Percentiles rank a stretch among this genome's conserved stretches.
These are phyloP conservation scores for Trichophyton mentagrophytes DNA, from an alignment of 2,329 filamentous ascomycete genomes.

Conservation along the genomic window DNA sequence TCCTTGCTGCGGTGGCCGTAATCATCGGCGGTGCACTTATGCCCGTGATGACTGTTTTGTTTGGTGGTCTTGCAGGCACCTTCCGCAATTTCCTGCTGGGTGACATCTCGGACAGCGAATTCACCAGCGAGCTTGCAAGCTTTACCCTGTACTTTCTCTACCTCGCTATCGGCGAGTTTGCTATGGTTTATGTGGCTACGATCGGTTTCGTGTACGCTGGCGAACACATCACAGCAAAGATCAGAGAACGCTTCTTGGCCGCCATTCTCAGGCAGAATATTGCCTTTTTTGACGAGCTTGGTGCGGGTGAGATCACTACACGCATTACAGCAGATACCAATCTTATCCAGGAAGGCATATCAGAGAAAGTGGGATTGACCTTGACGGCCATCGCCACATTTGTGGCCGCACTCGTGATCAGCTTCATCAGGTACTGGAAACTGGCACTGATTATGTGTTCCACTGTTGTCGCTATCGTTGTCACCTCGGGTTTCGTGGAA, in stretches of 20 bases:
- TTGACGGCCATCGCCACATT: background rate
- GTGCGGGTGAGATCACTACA: slow-evolving; percentile 71
- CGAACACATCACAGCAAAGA: slow-evolving; percentile 27
- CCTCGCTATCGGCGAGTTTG: slow-evolving; percentile 58
- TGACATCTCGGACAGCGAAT: background rate
- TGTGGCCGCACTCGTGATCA: background rate
- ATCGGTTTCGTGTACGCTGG: slow-evolving; percentile 69
- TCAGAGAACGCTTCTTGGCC: slow-evolving; percentile 60
- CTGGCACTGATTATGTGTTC: slow-evolving; percentile 27
- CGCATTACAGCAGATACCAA: slow-evolving; percentile 78
- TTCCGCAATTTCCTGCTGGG: background rate
- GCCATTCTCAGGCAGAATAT: slow-evolving; percentile 70
- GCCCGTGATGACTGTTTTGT: background rate
- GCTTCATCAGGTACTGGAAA: background rate
- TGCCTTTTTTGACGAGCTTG: slow-evolving; percentile 72
- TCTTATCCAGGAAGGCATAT: slow-evolving; percentile 72
- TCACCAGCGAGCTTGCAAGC: background rate
- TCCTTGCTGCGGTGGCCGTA: background rate
- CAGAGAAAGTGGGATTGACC: slow-evolving; percentile 57
- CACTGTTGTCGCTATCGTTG: background rate
- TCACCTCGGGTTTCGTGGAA: background rate
- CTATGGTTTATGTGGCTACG: slow-evolving; percentile 60
- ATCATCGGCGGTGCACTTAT: background rate
- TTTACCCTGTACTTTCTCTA: slow-evolving; percentile 54
- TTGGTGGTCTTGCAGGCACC: background rate